Conservation (phyloP, 2,329 filamentous ascomycete genomes). For the Fusarium illudens region DNA sequence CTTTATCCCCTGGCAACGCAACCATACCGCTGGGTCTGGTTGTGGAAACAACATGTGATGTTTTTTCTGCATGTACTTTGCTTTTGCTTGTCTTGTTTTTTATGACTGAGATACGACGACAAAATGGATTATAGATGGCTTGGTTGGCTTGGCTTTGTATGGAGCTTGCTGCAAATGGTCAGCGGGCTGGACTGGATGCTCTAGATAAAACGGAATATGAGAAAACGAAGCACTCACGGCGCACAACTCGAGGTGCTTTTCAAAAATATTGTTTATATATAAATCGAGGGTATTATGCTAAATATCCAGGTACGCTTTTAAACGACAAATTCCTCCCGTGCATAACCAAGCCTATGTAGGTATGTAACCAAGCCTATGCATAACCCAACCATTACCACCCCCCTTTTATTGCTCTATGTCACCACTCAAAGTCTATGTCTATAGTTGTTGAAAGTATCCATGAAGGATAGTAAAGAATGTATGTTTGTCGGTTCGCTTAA, state of each 20-base stretch:
- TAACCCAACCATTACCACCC: slow-evolving; percentile 14
- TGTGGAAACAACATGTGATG: not conserved
- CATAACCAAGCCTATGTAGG: slow-evolving; percentile 11
- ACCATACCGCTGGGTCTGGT: slow-evolving; percentile 4
- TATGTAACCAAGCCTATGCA: slow-evolving; percentile 13
- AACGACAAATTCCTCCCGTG: not conserved
- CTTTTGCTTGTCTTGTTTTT: not conserved
- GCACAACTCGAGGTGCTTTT: slow-evolving; percentile 1
- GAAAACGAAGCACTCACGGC: slow-evolving; percentile 15
- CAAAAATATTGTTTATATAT: slow-evolving; percentile 6
- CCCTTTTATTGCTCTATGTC: not conserved
- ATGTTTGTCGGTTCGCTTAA: slow-evolving; percentile 31
- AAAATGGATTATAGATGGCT: slow-evolving; percentile 5
- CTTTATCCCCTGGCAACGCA: slow-evolving; percentile 27
- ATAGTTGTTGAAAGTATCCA: not conserved
- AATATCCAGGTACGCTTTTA: slow-evolving; percentile 27
- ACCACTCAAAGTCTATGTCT: slow-evolving; percentile 5
- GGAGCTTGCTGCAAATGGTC: slow-evolving; percentile 16
- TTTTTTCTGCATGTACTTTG: not conserved
- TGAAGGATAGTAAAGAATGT: slow-evolving; percentile 1
- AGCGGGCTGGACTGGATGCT: slow-evolving; percentile 6
- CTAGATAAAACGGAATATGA: slow-evolving; percentile 10
- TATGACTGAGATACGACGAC: slow-evolving; percentile 13
- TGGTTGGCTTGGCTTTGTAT: slow-evolving; percentile 1
- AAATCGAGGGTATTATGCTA: slow-evolving; percentile 39